Percentiles rank a stretch among this genome's conserved stretches.
Evolutionary conservation across 495 filamentous ascomycete species (phyloP).

Genomic region (Tuber calosporum): DNA sequence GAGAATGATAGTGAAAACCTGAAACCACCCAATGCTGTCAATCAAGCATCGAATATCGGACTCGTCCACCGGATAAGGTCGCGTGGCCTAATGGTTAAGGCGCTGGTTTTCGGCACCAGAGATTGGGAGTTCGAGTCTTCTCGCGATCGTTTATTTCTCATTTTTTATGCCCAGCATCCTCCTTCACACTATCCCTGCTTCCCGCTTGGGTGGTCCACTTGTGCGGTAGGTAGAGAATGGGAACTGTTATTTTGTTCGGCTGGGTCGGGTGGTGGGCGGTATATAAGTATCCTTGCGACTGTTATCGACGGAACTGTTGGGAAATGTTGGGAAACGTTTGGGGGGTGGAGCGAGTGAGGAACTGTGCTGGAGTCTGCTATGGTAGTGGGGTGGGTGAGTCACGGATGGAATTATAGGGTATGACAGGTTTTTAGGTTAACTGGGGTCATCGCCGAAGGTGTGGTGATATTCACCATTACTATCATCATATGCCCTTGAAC

Average conservation of each 20-base stretch:
- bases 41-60: background rate
- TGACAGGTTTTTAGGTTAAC: background rate
- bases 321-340: background rate
- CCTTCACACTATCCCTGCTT: background rate
- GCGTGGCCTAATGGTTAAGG: constrained; percentile 24
- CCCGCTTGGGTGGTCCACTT: background rate
- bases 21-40: background rate
- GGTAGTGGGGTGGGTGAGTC: background rate
- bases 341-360: background rate
- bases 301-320: background rate
- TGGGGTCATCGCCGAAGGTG: background rate
- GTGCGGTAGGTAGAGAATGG: background rate
- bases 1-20: too few relatives aligned
- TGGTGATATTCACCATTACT: background rate
- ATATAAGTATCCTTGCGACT: background rate
- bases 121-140: constrained; percentile 24
- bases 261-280: background rate
- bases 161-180: background rate
- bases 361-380: background rate
- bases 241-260: background rate
- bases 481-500: background rate
- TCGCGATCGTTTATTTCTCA: constrained; percentile 10
- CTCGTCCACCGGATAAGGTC: background rate
- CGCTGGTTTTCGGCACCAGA: constrained; percentile 24
- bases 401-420: background rate